Conservation (phyloP, 805 yeast genomes). For the Barnettozyma vustinii region DNA sequence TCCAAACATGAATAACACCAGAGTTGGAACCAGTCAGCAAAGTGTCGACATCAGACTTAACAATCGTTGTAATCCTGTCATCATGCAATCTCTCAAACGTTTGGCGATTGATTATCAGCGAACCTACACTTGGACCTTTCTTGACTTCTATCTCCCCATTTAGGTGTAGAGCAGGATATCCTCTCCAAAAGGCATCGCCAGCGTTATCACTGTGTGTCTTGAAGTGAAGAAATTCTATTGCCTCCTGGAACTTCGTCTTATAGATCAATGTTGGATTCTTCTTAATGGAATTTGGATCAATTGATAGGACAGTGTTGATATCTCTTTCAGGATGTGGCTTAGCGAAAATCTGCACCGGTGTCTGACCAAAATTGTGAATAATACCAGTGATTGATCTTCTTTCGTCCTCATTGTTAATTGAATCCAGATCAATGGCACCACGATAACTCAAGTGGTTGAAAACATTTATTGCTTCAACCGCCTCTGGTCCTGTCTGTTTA, state of each 20-base stretch:
- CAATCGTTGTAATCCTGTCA: constrained; percentile 25
- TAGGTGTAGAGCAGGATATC: constrained; percentile 33
- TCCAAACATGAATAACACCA: constrained; percentile 62
- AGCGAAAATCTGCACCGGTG: constrained; percentile 68
- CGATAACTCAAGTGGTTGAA: constrained; percentile 81
- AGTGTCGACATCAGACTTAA: constrained; percentile 21
- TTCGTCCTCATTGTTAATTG: constrained; percentile 67
- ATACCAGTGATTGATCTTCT: constrained; percentile 74
- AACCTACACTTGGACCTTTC: constrained; percentile 19
- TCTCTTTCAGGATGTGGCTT: constrained; percentile 59
- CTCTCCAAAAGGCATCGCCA: constrained; percentile 42
- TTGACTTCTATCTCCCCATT: constrained; percentile 24
- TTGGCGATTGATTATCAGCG: constrained; percentile 21
- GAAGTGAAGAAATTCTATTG: constrained; percentile 41
- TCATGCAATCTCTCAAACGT: constrained; percentile 29
- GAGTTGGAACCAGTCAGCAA: constrained; percentile 39
- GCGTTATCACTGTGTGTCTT: constrained; percentile 32
- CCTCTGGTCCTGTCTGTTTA: constrained; percentile 70
- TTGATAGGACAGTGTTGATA: constrained; percentile 31
- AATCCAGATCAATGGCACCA: constrained; percentile 76
- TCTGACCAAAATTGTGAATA: constrained; percentile 89
- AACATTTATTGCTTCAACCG: constrained; percentile 63
- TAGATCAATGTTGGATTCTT: constrained; percentile 35
- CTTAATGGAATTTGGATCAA: constrained; percentile 28
- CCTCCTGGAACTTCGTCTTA: constrained; percentile 36